Evolutionary conservation across 805 yeast species (phyloP).

Genomic region (Kockiozyma suomiensis): DNA sequence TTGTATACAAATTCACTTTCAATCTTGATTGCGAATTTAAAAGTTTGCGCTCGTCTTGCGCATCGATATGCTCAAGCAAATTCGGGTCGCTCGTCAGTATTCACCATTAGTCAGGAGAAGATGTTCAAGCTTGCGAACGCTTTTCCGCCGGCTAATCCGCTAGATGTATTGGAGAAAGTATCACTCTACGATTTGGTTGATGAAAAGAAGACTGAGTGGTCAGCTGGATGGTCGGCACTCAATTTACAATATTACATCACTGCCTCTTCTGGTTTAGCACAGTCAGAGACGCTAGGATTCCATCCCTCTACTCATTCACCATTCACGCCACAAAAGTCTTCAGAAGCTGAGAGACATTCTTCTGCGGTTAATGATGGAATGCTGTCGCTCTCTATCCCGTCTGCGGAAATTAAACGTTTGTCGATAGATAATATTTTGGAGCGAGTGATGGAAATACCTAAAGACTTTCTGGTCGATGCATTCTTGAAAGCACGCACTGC

Average conservation of each 20-base stretch:
- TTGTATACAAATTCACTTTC: conserved; percentile 61
- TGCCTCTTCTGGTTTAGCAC: neutral
- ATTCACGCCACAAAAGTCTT: conserved; percentile 4
- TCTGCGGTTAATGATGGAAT: conserved; percentile 46
- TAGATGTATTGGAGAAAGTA: conserved; percentile 38
- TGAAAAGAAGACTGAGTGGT: conserved; percentile 32
- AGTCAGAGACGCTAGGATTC: conserved; percentile 10
- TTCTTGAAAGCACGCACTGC: conserved; percentile 63
- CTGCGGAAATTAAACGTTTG: conserved; percentile 58
- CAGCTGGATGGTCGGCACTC: conserved; percentile 35
- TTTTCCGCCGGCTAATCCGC: conserved; percentile 47
- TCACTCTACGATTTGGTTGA: conserved; percentile 37
- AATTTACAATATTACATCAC: conserved; percentile 38
- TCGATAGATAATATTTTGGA: conserved; percentile 37
- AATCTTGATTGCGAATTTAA: conserved; percentile 62
- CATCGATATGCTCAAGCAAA: conserved; percentile 59
- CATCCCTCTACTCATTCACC: conserved; percentile 20
- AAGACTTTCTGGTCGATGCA: conserved; percentile 65
- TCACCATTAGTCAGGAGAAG: conserved; percentile 49
- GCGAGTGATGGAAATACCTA: conserved; percentile 48
- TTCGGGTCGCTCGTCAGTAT: conserved; percentile 49
- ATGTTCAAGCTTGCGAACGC: conserved; percentile 58
- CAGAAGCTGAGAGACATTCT: conserved; percentile 3
- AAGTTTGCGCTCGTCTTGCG: conserved; percentile 60
- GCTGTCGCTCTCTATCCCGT: conserved; percentile 53